Evolutionary conservation across 2,329 filamentous ascomycete genomes (phyloP), one percentile per base, ranked within the genome.

Genomic region (Penicillium sp.): DNA sequence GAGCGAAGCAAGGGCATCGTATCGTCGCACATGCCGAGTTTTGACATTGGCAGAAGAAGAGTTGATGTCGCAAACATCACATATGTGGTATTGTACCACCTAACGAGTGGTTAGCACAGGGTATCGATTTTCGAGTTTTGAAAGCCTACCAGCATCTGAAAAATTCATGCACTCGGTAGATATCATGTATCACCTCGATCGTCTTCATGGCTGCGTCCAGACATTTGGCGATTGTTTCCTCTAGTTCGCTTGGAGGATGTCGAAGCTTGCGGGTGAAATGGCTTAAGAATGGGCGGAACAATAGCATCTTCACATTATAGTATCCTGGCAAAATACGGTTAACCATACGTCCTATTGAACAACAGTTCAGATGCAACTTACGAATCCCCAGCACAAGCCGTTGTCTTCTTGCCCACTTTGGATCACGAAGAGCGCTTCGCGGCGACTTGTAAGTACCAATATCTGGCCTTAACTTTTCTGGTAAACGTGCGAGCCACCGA

Each of bases 61-160:
- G 74, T 74, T 3, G 70, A 71, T 24, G 70, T 73, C 33, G 74
- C 75, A 52, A 76, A 76, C 62, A 75, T 73, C 4, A 76, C 68
- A 46, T 77, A 78, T 0, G 75, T 77, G 43, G 73, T 71, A 56
- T 78, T 78, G 52, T 78, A 77, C 71, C 74, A 76, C 74, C 74
- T 76, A 44, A 5, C 10, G 2, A 14, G 2, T 19, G 26, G 22
- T 62, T 43, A 61, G 33, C 2, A 46, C 19, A 37, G 41, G 3
- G 21, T 11, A 24, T 22, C 10, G 21, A 9, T 6, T 2, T n/a
- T 7, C 1, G 8, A 21, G 27, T 1, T 22, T n/a, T 16, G 31
- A 11, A 14, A 48, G 58, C 64, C 13, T 63, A 77, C 76, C 76
- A 78, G 57, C 74, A 77, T 43, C 74, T 73, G 64, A 77, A 77